Conservation (phyloP, 2,329 filamentous ascomycete species). For the Chaetomium strumarium region DNA sequence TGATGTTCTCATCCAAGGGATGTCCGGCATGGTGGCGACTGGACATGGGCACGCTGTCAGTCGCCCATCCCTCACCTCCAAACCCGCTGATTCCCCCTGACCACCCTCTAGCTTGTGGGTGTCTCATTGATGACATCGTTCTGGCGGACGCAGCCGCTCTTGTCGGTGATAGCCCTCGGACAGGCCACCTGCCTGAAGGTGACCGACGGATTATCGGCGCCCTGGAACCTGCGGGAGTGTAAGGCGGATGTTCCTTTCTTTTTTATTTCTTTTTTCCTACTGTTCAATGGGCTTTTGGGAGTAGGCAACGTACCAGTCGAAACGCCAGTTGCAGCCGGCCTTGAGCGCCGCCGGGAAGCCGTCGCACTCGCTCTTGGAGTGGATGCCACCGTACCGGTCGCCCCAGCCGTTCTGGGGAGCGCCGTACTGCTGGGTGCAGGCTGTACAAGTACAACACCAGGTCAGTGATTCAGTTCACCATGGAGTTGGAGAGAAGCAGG, state of each 20-base stretch:
- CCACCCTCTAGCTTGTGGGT: conserved; percentile 18
- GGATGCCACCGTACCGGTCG: conserved; percentile 52
- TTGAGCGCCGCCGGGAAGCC: conserved; percentile 48
- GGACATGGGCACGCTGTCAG: too few relatives aligned
- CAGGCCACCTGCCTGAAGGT: conserved; percentile 47
- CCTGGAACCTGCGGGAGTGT: conserved; percentile 38
- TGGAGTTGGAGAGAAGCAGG: neutral
- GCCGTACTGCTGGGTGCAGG: conserved; percentile 39
- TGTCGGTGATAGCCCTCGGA: conserved; percentile 25
- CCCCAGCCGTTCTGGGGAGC: conserved; percentile 48
- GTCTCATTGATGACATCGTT: conserved; percentile 33
- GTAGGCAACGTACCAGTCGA: conserved; percentile 42
- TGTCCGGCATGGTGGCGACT: too few relatives aligned
- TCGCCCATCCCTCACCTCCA: too few relatives aligned
- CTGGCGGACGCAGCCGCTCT: conserved; percentile 32
- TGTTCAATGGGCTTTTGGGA: neutral
- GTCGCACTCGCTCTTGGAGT: conserved; percentile 44
- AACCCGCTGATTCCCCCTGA: neutral
- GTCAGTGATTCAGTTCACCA: neutral
- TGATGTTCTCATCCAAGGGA: too few relatives aligned
- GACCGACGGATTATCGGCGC: conserved; percentile 52
- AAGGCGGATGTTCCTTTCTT: neutral
- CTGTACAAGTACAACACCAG: conserved; percentile 11
- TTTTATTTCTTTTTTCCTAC: too few relatives aligned
- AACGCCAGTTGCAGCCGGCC: conserved; percentile 56